Evolutionary conservation across 192 early-diverging fungal genomes (phyloP).

Genomic region (Pilaira anomala): DNA sequence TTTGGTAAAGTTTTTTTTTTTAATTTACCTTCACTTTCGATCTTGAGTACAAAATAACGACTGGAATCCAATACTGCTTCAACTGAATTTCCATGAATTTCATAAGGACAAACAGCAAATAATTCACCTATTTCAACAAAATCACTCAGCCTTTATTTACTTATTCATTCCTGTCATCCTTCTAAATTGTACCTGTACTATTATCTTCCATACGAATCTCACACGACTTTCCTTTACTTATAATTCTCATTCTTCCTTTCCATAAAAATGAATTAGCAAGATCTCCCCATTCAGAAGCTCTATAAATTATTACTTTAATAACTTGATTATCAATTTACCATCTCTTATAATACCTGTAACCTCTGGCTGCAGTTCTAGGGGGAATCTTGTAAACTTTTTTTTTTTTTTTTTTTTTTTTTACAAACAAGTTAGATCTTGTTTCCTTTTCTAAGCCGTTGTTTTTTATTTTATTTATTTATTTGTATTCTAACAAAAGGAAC

Average conservation of each 20-base stretch:
- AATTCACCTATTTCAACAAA: constrained; percentile 62
- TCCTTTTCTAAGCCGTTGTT: background rate
- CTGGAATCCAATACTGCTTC: constrained; percentile 81
- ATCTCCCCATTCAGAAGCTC: constrained; percentile 79
- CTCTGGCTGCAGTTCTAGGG: constrained; percentile 61
- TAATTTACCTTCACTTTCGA: constrained; percentile 63
- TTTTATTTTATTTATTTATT: background rate
- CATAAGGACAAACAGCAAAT: constrained; percentile 77
- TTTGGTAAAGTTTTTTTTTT: background rate
- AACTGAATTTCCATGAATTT: constrained; percentile 61
- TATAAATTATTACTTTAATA: constrained; percentile 10
- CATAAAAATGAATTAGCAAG: constrained; percentile 66
- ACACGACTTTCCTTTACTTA: constrained; percentile 62
- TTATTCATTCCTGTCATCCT: constrained; percentile 11
- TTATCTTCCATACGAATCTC: constrained; percentile 74
- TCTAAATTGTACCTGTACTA: constrained; percentile 34
- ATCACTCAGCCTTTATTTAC: background rate
- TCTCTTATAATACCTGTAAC: constrained; percentile 50
- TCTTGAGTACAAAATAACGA: constrained; percentile 83
- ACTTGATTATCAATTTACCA: background rate
- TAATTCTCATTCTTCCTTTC: constrained; percentile 74
- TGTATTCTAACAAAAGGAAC: background rate
- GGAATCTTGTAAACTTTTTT: constrained; percentile 62
- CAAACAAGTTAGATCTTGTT: too few relatives aligned
- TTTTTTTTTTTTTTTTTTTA: too few relatives aligned